Evolutionary conservation across 257 asterid species (phyloP).

Genomic region (Phtheirospermum japonicum): DNA sequence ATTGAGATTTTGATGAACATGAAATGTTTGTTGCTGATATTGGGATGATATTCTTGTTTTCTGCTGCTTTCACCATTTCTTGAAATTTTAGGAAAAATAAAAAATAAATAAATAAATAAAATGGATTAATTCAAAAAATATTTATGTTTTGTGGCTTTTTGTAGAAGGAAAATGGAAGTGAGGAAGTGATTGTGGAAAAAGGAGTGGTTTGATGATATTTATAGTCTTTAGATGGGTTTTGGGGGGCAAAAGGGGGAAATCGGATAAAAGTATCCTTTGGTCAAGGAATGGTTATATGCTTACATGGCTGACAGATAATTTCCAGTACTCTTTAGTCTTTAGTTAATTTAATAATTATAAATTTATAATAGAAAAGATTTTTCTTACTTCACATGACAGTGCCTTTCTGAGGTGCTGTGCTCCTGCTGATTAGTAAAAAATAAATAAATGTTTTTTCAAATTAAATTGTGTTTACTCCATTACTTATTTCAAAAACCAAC

Average conservation of each 20-base stretch:
- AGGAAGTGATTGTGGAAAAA: constrained; percentile 27
- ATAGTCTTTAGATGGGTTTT: constrained; percentile 23
- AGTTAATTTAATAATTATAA: not conserved
- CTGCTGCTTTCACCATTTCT: constrained; percentile 58
- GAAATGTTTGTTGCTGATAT: constrained; percentile 10
- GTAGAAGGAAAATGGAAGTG: constrained; percentile 28
- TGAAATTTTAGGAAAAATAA: not conserved
- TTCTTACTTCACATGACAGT: constrained; percentile 32
- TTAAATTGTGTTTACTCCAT: not conserved
- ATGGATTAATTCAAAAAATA: not conserved
- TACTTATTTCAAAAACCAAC: too few relatives aligned
- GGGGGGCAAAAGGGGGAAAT: constrained; percentile 4
- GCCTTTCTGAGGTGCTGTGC: constrained; percentile 25
- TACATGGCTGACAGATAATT: constrained; percentile 65
- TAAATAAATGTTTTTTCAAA: not conserved
- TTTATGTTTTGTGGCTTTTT: constrained; percentile 1
- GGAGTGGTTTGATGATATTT: constrained; percentile 27
- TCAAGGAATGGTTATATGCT: constrained; percentile 40
- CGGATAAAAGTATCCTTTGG: constrained; percentile 16
- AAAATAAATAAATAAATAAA: not conserved
- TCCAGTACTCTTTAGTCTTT: constrained; percentile 33
- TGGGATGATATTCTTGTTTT: constrained; percentile 28
- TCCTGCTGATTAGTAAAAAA: too few relatives aligned
- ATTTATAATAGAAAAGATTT: not conserved
- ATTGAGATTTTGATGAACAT: constrained; percentile 1